Evolutionary conservation across 2,329 filamentous ascomycete species (phyloP), one percentile per base, ranked within the genome.

Genomic region (Onygena corvina): DNA sequence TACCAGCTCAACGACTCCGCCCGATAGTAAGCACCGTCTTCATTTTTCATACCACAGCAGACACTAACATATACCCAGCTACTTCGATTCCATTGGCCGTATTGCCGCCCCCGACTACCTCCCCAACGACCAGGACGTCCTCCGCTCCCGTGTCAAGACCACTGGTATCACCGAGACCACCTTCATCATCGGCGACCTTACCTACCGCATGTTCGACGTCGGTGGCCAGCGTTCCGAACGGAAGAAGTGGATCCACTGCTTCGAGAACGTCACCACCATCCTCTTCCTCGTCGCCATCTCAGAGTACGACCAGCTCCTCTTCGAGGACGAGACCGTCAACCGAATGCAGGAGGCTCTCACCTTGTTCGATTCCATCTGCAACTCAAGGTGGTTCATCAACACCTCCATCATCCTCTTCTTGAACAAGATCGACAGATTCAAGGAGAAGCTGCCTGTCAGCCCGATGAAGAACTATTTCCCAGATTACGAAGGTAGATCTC

Each of bases 171-270:
- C 88, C 27, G 88, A 94, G 72, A 95, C 89, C 18, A 92, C 86
- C 27, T 94, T 95, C 71, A 92, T 92, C 66, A 94, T 94, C 57
- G 88, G 87, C 57, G 86, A 94, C 61, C 75, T 95, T 56, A 94
- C 88, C 51, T 95, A 94, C 74, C 81, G 88, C 58, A 94, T 95
- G 89, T 94, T 94, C 70, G 89, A 95, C 62, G 89, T 95, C 40
- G 89, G 89, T 76, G 90, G 89, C 57, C 89, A 94, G 71, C 80
- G 89, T 66, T 94, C 87, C 4, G 89, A 95, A 71, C 83, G 89
- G 66, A 95, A 95, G 84, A 95, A 95, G 80, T 95, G 89, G 89
- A 95, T 95, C 60, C 89, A 95, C 74, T 94, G 89, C 73, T 95
- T 95, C 70, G 89, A 95, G 74, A 94, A 95, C 61, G 89, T 95